These are phyloP conservation scores for Amylostereum chailletii DNA, from an alignment of 1,284 basidiomycete genomes.

Conservation along the genomic window DNA sequence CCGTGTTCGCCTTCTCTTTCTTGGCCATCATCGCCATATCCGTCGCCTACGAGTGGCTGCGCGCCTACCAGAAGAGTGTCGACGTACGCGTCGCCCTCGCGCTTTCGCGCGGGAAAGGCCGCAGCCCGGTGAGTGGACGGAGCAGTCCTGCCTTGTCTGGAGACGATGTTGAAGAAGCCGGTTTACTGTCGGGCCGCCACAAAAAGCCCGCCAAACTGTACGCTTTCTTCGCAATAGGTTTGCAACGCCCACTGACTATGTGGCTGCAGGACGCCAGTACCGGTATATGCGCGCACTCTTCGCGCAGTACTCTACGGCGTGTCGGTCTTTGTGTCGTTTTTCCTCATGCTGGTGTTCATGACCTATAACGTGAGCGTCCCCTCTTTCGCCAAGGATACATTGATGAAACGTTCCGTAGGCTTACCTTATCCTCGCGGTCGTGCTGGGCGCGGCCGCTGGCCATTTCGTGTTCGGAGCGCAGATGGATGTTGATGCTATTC, in stretches of 20 bases:
- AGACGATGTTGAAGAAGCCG: constrained; percentile 38
- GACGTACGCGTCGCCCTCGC: constrained; percentile 48
- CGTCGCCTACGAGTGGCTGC: constrained; percentile 69
- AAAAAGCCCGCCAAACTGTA: constrained; percentile 32
- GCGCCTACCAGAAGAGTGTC: constrained; percentile 46
- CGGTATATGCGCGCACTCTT: constrained; percentile 38
- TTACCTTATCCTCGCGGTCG: constrained; percentile 68
- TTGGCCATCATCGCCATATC: constrained; percentile 54
- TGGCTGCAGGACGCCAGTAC: constrained; percentile 35
- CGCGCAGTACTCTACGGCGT: constrained; percentile 60
- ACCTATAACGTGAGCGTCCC: constrained; percentile 62
- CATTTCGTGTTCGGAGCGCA: constrained; percentile 61
- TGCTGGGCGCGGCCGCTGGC: constrained; percentile 62
- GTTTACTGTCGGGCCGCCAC: constrained; percentile 40
- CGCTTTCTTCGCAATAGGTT: constrained; percentile 15
- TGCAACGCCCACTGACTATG: neutral
- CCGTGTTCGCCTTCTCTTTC: constrained; percentile 53
- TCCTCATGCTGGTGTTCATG: constrained; percentile 86
- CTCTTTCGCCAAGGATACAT: neutral
- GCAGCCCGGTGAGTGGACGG: constrained; percentile 30
- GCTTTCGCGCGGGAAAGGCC: constrained; percentile 38
- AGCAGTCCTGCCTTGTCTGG: constrained; percentile 26
- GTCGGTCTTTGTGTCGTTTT: constrained; percentile 69
- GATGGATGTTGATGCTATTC: constrained; percentile 48
- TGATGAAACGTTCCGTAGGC: constrained; percentile 35